Evolutionary conservation across 139 green algal genomes (phyloP), one percentile per base, ranked within the genome.

Genomic region (Pseudopediastrum boryanum): DNA sequence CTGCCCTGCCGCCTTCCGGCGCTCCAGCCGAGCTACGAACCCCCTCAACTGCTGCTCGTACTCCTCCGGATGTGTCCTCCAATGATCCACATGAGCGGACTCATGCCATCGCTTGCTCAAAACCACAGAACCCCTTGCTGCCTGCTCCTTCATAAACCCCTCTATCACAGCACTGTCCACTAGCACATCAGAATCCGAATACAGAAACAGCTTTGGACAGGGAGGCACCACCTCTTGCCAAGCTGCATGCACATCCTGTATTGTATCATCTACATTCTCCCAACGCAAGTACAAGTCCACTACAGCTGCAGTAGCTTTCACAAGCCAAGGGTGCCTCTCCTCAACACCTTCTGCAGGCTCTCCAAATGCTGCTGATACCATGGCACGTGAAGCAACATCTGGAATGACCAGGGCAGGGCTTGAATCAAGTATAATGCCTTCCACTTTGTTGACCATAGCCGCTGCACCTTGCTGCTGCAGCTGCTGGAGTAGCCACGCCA

Each of bases 41-140:
- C 27, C 12, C 36, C 10, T 7, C 39, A 82, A 36, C 64, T 56
- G 36, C 64, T 61, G 31, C 50, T 39, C 71, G 16, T 82, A 82
- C 29, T 82, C 62, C 38, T 82, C 50, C 9, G 76, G 76, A 41
- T 82, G 63, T 36, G 44, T 52, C 51, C 76, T 35, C 27, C 70
- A 82, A 25, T 82, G 76, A 31, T 82, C 76, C 0, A 82, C 76
- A 42, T 82, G 76, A 19, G 76, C 62, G 3, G 76, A 69, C 39
- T 76, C 76, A 21, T 7, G 33, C 76, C 76, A 82, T 39, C 62
- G 59, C 39, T 69, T 63, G 25, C 38, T 35, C 21, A 50, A 71
- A 7, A 59, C 59, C 2, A 27, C 39, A 7, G 23, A 10, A 9
- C 76, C 76, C 3, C 23, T 33, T 23, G 39, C 39, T 21, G 46